Evolutionary conservation across 2,329 filamentous ascomycete genomes (phyloP).

Genomic region (Ophiostoma ulmi): DNA sequence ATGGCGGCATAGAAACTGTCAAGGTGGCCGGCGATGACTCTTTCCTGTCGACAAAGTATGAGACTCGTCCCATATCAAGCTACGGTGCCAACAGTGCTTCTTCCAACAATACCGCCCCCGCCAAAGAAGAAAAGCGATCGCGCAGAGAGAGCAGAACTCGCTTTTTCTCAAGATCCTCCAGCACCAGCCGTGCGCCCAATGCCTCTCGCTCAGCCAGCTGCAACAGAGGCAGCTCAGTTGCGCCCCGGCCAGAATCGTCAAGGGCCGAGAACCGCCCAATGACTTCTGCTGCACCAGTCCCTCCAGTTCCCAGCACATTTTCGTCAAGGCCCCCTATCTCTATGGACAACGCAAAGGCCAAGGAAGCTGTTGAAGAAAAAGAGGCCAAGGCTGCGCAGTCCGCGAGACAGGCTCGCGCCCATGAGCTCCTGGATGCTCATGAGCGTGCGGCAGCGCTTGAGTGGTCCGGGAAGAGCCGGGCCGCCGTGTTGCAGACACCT

Average conservation of each 20-base stretch:
- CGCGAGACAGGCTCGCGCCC: constrained; percentile 17
- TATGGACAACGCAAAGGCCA: neutral
- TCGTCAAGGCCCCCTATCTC: neutral
- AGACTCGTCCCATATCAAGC: constrained; percentile 18
- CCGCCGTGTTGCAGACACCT: neutral
- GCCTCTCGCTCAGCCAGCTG: constrained; percentile 16
- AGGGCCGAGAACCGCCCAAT: neutral
- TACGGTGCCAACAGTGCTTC: constrained; percentile 12
- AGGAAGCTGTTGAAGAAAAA: neutral
- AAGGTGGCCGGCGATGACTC: constrained; percentile 21
- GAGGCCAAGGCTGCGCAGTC: constrained; percentile 18
- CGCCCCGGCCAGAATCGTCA: constrained; percentile 1
- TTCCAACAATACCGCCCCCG: neutral
- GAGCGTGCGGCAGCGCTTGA: constrained; percentile 21
- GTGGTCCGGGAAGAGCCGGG: neutral
- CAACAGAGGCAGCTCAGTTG: constrained; percentile 4
- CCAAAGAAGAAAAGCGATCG: constrained; percentile 27
- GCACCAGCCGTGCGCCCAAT: constrained; percentile 18
- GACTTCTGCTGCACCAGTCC: neutral
- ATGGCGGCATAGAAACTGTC: constrained; percentile 20
- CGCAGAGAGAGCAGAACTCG: constrained; percentile 23
- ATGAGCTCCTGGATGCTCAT: constrained; percentile 24
- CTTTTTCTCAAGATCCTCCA: constrained; percentile 22
- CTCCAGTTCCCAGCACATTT: neutral
- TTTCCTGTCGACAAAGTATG: constrained; percentile 24